Evolutionary conservation across 2,329 filamentous ascomycete genomes (phyloP).

Genomic region (Colletotrichum tropicale): DNA sequence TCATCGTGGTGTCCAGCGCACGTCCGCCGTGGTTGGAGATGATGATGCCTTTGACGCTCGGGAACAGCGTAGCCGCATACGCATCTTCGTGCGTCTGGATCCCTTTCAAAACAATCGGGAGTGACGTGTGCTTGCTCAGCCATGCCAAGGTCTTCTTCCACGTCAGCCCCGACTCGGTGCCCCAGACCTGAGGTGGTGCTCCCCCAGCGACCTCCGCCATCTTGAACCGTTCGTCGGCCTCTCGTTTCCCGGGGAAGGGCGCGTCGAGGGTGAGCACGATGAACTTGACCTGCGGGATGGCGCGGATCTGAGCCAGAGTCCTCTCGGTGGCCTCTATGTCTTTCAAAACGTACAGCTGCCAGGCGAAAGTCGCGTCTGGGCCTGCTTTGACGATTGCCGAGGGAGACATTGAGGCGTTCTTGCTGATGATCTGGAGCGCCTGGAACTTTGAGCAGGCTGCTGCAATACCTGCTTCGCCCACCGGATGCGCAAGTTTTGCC

Average conservation of each 20-base stretch:
- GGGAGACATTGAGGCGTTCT: slow-evolving; percentile 84
- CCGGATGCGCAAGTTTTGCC: slow-evolving; percentile 77
- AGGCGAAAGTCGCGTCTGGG: slow-evolving; percentile 77
- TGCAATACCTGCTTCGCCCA: slow-evolving; percentile 79
- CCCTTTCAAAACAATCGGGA: slow-evolving; percentile 62
- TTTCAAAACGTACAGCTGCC: slow-evolving; percentile 85
- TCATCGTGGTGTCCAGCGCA: slow-evolving; percentile 45
- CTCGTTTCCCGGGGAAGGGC: slow-evolving; percentile 53
- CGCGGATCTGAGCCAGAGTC: slow-evolving; percentile 60
- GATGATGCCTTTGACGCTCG: slow-evolving; percentile 53
- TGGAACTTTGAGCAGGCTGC: slow-evolving; percentile 72
- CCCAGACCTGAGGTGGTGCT: slow-evolving; percentile 7
- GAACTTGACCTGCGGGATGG: slow-evolving; percentile 65
- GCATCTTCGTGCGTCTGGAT: slow-evolving; percentile 59
- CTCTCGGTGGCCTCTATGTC: slow-evolving; percentile 60
- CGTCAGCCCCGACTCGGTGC: slow-evolving; percentile 53
- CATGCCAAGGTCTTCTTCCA: slow-evolving; percentile 58
- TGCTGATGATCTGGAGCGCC: slow-evolving; percentile 77
- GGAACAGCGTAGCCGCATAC: slow-evolving; percentile 13
- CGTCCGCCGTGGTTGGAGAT: slow-evolving; percentile 64
- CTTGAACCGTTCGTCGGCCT: slow-evolving; percentile 58
- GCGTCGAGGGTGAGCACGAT: slow-evolving; percentile 30
- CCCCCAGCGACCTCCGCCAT: slow-evolving; percentile 48
- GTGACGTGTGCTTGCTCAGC: slow-evolving; percentile 47
- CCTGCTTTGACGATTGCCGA: slow-evolving; percentile 76